Conservation (phyloP, 768 basidiomycete genomes). For the Imleria badia region DNA sequence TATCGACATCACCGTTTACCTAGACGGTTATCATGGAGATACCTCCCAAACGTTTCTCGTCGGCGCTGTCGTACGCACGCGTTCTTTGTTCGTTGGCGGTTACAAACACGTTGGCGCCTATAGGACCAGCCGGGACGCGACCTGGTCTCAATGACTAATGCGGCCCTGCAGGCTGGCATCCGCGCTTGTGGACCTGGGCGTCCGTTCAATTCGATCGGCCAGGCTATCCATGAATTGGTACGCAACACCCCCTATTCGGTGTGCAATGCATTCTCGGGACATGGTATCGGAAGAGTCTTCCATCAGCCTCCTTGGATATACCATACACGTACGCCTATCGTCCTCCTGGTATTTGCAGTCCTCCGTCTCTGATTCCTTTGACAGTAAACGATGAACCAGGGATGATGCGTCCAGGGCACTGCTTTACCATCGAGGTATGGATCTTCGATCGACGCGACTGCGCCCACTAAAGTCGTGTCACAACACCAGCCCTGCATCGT, state of each 20-base stretch:
- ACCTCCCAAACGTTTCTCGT: conserved; percentile 84
- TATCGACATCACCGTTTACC: conserved; percentile 82
- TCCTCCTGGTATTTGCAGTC: not conserved
- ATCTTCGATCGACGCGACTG: not conserved
- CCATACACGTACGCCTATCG: conserved; percentile 57
- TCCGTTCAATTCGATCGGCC: conserved; percentile 69
- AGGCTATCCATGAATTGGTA: conserved; percentile 59
- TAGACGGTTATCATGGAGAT: conserved; percentile 87
- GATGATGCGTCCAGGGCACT: conserved; percentile 79
- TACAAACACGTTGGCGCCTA: not conserved
- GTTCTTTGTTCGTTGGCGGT: not conserved
- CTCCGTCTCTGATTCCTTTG: not conserved
- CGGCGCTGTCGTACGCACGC: conserved; percentile 62
- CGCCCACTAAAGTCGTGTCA: not conserved
- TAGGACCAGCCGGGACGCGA: conserved; percentile 72
- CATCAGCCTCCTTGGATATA: conserved; percentile 83
- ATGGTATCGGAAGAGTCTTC: conserved; percentile 83
- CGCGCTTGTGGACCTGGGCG: conserved; percentile 68
- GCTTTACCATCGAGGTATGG: conserved; percentile 88
- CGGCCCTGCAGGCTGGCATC: conserved; percentile 72
- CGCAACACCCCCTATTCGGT: conserved; percentile 48
- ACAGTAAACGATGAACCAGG: conserved; percentile 85
- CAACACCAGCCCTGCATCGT: conserved; percentile 64
- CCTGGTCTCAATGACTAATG: conserved; percentile 59
- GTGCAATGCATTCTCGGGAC: conserved; percentile 74